Percentiles rank a stretch among this genome's conserved stretches.
phyloP scores from a whole-genome alignment of 805 yeast genomes.

The Blastobotrys chiropterorum region DNA sequence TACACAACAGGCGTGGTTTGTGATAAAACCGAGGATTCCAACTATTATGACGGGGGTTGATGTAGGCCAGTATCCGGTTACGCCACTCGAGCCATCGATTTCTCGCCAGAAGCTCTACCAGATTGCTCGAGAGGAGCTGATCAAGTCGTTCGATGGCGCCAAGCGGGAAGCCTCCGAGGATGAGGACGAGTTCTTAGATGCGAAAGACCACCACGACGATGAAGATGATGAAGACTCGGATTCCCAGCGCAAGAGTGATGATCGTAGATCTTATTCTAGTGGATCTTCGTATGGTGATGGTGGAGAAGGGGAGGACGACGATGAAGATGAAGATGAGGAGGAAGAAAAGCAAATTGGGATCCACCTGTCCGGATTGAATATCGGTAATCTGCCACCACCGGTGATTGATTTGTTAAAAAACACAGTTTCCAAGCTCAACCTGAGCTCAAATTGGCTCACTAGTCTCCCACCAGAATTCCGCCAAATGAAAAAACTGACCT shows the following conservation, averaged over 20 bases:
- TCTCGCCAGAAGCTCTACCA: slow-evolving; percentile 3
- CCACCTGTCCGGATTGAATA: slow-evolving; percentile 36
- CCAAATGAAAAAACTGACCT: slow-evolving; percentile 41
- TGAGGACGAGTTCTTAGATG: neutral
- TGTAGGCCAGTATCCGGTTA: neutral
- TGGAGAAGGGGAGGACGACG: slow-evolving; percentile 11
- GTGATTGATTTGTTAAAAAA: slow-evolving; percentile 34
- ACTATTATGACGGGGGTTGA: neutral
- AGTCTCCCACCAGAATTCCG: slow-evolving; percentile 43
- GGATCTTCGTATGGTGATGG: neutral
- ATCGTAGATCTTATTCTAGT: neutral
- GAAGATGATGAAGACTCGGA: slow-evolving; percentile 2
- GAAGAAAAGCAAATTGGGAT: slow-evolving; percentile 26
- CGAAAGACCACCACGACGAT: neutral
- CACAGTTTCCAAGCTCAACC: slow-evolving; percentile 44
- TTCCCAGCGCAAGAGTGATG: neutral
- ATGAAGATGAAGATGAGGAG: slow-evolving; percentile 10
- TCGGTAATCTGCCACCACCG: slow-evolving; percentile 35
- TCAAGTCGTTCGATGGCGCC: neutral
- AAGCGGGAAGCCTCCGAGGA: neutral
- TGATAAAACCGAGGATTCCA: neutral
- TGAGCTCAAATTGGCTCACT: slow-evolving; percentile 46
- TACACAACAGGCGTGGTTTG: neutral
- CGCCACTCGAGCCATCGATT: slow-evolving; percentile 4
- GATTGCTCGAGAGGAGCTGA: slow-evolving; percentile 3